Evolutionary conservation across 345 rosid genomes (phyloP), one percentile per base, ranked within the genome.

Genomic region (Dovyalis caffra): DNA sequence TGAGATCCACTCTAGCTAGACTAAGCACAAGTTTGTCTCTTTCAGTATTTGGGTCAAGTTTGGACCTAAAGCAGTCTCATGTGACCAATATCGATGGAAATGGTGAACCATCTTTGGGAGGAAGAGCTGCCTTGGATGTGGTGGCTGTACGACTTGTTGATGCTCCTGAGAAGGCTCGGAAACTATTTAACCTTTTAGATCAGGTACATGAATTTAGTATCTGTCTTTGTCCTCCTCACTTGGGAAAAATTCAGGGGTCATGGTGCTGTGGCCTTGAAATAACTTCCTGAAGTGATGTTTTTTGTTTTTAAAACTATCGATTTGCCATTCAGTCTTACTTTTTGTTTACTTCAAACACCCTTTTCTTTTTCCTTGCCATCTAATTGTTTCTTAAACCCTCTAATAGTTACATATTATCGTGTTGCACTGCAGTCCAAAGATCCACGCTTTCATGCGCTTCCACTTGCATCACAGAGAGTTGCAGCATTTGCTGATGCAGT

Each of bases 381-480:
- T 53, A n/a, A 40, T 58, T 23, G 31, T 53, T 69, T 47, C 49
- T 58, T 33, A 29, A 10, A 21, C 5, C 11, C 25, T 0, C 29
- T 43, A 66, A 34, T 49, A 16, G 16, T 74, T 70, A 60, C 53
- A n/a, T n/a, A 18, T 61, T 10, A 65, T 57, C 57, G 3, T 70
- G 32, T 35, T 77, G 73, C 61, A 14, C 16, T 85, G 89, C 90
- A 95, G 99, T 95, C 95, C 38, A 93, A 89, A 88, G 99, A 95
- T 84, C 96, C 99, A 28, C 90, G 99, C 79, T 95, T 93, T 79
- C 99, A 95, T 74, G 91, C 97, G 66, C 96, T 95, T 80, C 96
- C 97, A 8, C 83, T 83, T 70, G 93, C 99, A 68, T 91, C 99
- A 61, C 96, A 91, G 80, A 89, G 98, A 77, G 98, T 95, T 3